Conservation (phyloP, 176 grass and related monocot species). For the Phoenix dactylifera region DNA sequence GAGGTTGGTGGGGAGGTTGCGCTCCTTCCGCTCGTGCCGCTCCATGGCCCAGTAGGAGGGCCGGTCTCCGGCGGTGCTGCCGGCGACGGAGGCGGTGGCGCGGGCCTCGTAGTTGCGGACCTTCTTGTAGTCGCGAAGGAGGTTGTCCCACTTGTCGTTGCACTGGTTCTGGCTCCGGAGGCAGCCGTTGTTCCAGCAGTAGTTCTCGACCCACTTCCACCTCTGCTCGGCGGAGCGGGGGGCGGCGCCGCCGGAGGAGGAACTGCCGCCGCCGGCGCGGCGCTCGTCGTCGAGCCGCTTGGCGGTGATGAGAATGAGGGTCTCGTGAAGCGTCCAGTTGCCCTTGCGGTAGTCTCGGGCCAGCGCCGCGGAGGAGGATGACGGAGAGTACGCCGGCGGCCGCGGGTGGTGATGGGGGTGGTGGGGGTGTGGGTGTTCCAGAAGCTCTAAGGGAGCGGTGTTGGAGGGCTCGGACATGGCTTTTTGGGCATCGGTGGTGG, state of each 20-base stretch:
- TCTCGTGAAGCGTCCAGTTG: constrained; percentile 97
- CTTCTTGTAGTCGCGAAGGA: constrained; percentile 99
- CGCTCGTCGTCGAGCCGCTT: constrained; percentile 91
- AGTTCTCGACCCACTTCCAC: constrained; percentile 99
- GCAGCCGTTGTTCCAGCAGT: constrained; percentile 92
- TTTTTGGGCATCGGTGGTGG: constrained; percentile 24
- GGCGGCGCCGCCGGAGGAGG: not conserved
- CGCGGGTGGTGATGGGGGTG: constrained; percentile 20
- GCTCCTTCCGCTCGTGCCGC: constrained; percentile 76
- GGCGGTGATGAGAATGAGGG: constrained; percentile 88
- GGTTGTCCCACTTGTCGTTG: constrained; percentile 99
- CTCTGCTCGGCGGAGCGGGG: constrained; percentile 75
- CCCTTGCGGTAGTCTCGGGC: constrained; percentile 89
- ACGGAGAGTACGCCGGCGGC: constrained; percentile 30
- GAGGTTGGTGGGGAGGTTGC: constrained; percentile 87
- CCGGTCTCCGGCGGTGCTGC: not conserved
- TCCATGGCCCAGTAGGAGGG: constrained; percentile 93
- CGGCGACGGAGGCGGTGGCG: not conserved
- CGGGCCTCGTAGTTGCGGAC: constrained; percentile 84
- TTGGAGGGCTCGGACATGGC: constrained; percentile 39
- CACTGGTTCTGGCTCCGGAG: constrained; percentile 99
- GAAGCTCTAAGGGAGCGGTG: constrained; percentile 27
- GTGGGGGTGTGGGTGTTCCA: not conserved
- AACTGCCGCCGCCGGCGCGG: constrained; percentile 5
- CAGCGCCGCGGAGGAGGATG: constrained; percentile 34